Percentiles rank a stretch among this genome's conserved stretches.
Conservation (phyloP, 2,329 filamentous ascomycete genomes). For the Coniochaeta pulveracea region DNA sequence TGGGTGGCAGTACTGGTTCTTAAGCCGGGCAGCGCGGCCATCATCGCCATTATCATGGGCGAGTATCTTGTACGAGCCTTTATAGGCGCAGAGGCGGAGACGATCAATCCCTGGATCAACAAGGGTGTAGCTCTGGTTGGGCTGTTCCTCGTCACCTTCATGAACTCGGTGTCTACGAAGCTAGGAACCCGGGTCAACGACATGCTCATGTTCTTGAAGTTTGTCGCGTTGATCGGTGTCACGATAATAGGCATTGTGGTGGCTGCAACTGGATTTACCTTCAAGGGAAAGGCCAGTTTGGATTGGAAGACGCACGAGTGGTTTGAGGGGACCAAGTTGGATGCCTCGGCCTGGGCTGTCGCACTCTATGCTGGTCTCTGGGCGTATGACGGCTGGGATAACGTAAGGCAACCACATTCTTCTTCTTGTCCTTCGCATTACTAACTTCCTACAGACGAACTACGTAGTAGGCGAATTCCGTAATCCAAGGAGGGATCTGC, state of each 20-base stretch:
- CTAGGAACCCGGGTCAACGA: slow-evolving; percentile 82
- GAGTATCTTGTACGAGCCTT: slow-evolving; percentile 89
- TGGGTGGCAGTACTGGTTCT: slow-evolving; percentile 93
- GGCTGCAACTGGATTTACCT: slow-evolving; percentile 72
- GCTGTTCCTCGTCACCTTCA: slow-evolving; percentile 62
- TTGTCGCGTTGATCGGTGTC: slow-evolving; percentile 76
- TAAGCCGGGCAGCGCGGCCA: slow-evolving; percentile 87
- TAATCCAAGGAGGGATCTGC: slow-evolving; percentile 79
- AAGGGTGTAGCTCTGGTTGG: slow-evolving; percentile 76
- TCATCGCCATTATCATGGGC: slow-evolving; percentile 95
- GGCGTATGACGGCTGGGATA: slow-evolving; percentile 99
- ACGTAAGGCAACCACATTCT: slow-evolving; percentile 45
- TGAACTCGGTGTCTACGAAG: slow-evolving; percentile 88
- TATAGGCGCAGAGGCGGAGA: slow-evolving; percentile 75
- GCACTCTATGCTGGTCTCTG: slow-evolving; percentile 91
- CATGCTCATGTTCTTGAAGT: slow-evolving; percentile 94
- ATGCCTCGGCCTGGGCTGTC: slow-evolving; percentile 81
- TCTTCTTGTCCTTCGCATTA: slow-evolving; percentile 1
- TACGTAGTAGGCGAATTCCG: slow-evolving; percentile 97
- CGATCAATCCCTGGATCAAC: slow-evolving; percentile 76
- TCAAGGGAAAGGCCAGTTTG: slow-evolving; percentile 59
- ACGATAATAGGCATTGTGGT: slow-evolving; percentile 84
- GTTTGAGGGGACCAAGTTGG: slow-evolving; percentile 76
- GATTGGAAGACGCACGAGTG: slow-evolving; percentile 84
- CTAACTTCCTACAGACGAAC: slow-evolving; percentile 57